These are phyloP conservation scores for Panaeolus cyanescens DNA, from an alignment of 768 basidiomycete genomes.

Conservation along the genomic window DNA sequence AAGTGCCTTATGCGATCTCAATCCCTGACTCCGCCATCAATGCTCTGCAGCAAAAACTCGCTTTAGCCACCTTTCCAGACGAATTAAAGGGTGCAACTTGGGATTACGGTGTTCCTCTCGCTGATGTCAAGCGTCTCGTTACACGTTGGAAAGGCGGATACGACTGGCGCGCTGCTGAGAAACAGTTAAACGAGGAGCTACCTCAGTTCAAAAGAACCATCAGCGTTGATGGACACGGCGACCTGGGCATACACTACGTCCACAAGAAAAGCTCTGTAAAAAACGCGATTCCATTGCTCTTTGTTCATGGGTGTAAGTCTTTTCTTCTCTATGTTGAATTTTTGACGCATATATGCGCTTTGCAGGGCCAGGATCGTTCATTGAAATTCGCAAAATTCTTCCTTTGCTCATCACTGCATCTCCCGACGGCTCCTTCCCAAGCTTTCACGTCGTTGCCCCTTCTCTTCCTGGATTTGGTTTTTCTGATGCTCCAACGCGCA, in stretches of 20 bases:
- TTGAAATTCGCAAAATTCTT: slow-evolving; percentile 59
- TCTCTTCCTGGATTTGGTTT: slow-evolving; percentile 66
- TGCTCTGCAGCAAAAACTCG: slow-evolving; percentile 47
- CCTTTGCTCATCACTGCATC: slow-evolving; percentile 47
- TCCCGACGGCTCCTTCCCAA: slow-evolving; percentile 39
- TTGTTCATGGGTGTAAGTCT: slow-evolving; percentile 57
- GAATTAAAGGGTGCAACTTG: slow-evolving; percentile 53
- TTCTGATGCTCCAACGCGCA: slow-evolving; percentile 55
- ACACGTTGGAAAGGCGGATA: slow-evolving; percentile 53
- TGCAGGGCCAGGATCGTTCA: slow-evolving; percentile 63
- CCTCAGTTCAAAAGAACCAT: slow-evolving; percentile 59
- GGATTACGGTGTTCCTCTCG: slow-evolving; percentile 56
- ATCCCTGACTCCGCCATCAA: slow-evolving; percentile 45
- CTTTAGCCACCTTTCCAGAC: slow-evolving; percentile 52
- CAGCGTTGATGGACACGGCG: slow-evolving; percentile 45
- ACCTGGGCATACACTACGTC: slow-evolving; percentile 54
- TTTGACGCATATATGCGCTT: not conserved
- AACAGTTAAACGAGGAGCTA: slow-evolving; percentile 47
- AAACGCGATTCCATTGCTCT: slow-evolving; percentile 59
- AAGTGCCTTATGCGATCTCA: slow-evolving; percentile 47
- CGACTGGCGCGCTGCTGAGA: slow-evolving; percentile 59
- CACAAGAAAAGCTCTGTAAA: slow-evolving; percentile 47
- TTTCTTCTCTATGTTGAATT: not conserved
- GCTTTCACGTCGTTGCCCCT: slow-evolving; percentile 62
- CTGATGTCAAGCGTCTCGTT: slow-evolving; percentile 49